Base-by-base conservation (phyloP, 495 filamentous ascomycete species). In the Barbatosphaeria neglecta region DNA sequence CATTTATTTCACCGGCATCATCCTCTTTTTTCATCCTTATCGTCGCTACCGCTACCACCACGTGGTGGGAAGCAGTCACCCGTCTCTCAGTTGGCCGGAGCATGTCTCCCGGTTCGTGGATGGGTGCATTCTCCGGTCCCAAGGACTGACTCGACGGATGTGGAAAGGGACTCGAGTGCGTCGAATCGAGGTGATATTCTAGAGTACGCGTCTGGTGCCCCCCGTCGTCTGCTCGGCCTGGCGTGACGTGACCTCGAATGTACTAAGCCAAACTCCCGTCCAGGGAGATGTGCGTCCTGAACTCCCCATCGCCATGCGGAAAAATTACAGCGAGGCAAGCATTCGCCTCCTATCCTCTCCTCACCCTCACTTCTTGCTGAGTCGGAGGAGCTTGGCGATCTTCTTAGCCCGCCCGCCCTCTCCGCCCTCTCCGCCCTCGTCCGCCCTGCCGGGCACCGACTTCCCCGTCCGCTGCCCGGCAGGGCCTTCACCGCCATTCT, bases 381-480 rank as follows among this genome's bases (percentile, higher is more conserved):
- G 31, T 5, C 31, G 31, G 13, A 35, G 31, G 31, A 35, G 16
- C 31, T 35, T 35, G 31, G 31, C 31, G 16, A 35, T 35, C 31
- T 35, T 35, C 4, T 35, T 16, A 4, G 24, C 24, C 9, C 31
- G 31, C 1, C 13, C 16, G 31, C 31, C 31, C 10, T 35, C 31
- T 1, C 31, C 31, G 31, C 13, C 13, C 10, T 35, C 31, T 1
- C 31, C 31, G 31, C 13, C 13, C 10, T 41, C 39, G 39, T 16
- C 19, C 15, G 22, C 6, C 39, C n/a, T 24, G 6, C 13, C 13
- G 39, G 39, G 86, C 62, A 84, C 87, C 3, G 83, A 77, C 47
- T 86, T 62, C 33, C 33, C 33, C 15, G 33, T 37, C 53, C 72
- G 73, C 58, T 73, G 70, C 22, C 51, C 57, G 9, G 63, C 54